phyloP scores from a whole-genome alignment of 495 filamentous ascomycete genomes.

The Hypoxylon trugodes region DNA sequence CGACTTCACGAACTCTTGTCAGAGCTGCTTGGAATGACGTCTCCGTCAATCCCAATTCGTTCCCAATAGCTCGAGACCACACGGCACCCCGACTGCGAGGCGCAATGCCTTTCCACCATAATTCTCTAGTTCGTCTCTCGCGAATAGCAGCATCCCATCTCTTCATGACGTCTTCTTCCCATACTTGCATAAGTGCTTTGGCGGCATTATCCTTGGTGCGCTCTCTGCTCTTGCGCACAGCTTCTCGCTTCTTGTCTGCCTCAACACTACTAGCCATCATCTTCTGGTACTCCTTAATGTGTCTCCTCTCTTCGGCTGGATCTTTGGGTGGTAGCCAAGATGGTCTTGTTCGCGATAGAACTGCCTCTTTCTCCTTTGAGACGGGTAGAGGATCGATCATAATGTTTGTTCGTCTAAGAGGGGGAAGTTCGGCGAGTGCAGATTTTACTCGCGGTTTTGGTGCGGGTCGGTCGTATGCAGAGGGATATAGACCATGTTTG shows the following conservation, averaged over 20 bases:
- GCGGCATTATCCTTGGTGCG: constrained; percentile 63
- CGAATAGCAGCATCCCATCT: constrained; percentile 80
- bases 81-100: constrained; percentile 80
- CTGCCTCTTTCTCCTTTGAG: constrained; percentile 95
- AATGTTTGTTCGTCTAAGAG: constrained; percentile 83
- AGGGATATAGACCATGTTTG: constrained; percentile 40
- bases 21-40: constrained; percentile 82
- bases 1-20: constrained; percentile 73
- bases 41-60: constrained; percentile 80
- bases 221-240: constrained; percentile 55
- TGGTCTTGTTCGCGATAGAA: constrained; percentile 87
- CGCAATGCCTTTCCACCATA: constrained; percentile 94
- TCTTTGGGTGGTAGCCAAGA: constrained; percentile 96
- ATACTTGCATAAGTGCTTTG: constrained; percentile 77
- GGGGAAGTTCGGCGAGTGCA: constrained; percentile 74
- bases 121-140: constrained; percentile 80
- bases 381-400: constrained; percentile 97
- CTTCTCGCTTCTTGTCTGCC: constrained; percentile 65
- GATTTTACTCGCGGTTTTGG: constrained; percentile 66
- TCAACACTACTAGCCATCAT: constrained; percentile 90
- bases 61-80: constrained; percentile 90
- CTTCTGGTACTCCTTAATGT: constrained; percentile 88
- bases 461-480: constrained; percentile 25
- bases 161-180: constrained; percentile 88
- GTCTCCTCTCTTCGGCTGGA: constrained; percentile 89